phyloP scores from a whole-genome alignment of 2,329 filamentous ascomycete species.

The Sarocladium kiliense region DNA sequence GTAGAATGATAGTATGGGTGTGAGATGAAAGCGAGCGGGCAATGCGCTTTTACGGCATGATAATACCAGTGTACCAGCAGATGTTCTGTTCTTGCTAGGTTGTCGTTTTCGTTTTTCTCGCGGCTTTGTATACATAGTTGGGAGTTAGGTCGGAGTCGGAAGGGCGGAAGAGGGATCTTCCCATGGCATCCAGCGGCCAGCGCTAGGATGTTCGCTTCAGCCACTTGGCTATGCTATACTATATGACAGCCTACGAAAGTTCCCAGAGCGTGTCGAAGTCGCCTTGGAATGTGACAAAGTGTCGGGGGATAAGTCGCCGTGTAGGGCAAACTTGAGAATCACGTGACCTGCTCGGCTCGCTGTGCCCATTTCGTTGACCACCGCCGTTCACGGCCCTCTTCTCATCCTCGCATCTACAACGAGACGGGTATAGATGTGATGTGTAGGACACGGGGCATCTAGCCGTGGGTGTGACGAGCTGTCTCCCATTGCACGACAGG shows the following conservation, averaged over 20 bases:
- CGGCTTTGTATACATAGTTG: background rate
- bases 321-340: too few species aligned
- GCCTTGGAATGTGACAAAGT: background rate
- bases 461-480: too few species aligned
- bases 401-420: too few species aligned
- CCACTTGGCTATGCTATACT: background rate
- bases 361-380: too few species aligned
- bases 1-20: background rate
- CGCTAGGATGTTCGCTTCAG: background rate
- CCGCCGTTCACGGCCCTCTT: too few species aligned
- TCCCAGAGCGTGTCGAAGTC: background rate
- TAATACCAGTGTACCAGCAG: slow-evolving; percentile 8
- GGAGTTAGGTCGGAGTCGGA: background rate
- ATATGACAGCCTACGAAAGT: background rate
- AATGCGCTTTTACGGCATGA: background rate
- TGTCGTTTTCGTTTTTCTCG: background rate
- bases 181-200: background rate
- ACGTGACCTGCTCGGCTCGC: too few species aligned
- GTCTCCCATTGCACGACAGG: too few species aligned
- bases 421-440: too few species aligned
- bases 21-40: slow-evolving; percentile 6
- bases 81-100: background rate
- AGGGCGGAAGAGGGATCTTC: background rate
- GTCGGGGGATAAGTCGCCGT: too few species aligned
- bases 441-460: too few species aligned